These are phyloP conservation scores for Pugionium dolabratum DNA, from an alignment of 345 rosid species.

Conservation along the genomic window DNA sequence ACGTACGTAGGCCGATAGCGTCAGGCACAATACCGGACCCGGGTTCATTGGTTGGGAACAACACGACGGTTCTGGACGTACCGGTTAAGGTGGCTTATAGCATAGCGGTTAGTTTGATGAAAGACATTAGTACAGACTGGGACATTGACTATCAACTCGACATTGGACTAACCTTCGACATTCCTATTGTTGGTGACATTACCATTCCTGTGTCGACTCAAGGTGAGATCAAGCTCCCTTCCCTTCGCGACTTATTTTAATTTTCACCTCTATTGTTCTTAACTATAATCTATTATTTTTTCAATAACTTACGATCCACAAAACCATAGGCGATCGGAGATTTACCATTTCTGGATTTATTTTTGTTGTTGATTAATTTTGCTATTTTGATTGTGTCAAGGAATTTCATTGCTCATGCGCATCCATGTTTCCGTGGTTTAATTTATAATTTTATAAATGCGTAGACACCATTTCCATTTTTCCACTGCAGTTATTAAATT, in stretches of 20 bases:
- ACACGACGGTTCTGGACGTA: conserved; percentile 56
- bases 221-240: conserved; percentile 88
- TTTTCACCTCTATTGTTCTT: not conserved
- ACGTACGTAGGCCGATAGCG: conserved; percentile 47
- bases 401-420: not conserved
- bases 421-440: conserved; percentile 18
- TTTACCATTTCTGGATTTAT: not conserved
- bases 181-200: conserved; percentile 70
- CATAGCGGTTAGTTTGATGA: conserved; percentile 62
- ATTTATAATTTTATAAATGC: not conserved
- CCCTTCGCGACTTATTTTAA: conserved; percentile 56
- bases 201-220: conserved; percentile 66
- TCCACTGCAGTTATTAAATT: too few species aligned
- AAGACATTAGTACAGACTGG: conserved; percentile 71
- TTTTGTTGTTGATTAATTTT: not conserved
- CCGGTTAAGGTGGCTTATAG: conserved; percentile 70
- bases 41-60: conserved; percentile 68
- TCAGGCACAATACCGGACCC: conserved; percentile 83
- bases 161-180: conserved; percentile 65
- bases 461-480: too few species aligned
- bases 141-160: conserved; percentile 81
- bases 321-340: conserved; percentile 7
- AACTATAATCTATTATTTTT: not conserved
- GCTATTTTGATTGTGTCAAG: conserved; percentile 3
- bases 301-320: conserved; percentile 21